Conservation (phyloP, 2,329 filamentous ascomycete genomes). For the Colletotrichum lindemuthianum region DNA sequence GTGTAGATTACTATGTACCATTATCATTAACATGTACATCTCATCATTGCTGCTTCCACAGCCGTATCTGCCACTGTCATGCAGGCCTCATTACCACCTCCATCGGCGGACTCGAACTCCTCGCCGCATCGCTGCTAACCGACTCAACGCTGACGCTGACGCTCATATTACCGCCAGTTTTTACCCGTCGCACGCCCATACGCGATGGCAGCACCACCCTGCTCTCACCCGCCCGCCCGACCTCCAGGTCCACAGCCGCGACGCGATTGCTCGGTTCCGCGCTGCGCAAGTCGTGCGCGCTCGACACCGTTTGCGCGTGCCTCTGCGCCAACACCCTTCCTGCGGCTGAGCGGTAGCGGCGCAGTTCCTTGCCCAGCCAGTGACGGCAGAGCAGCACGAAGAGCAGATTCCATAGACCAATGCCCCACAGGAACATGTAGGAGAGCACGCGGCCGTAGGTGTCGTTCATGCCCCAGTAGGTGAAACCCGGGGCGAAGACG, state of each 20-base stretch:
- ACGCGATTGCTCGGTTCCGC: not conserved
- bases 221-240: constrained; percentile 3
- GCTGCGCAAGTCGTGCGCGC: constrained; percentile 7
- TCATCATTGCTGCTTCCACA: too few species aligned
- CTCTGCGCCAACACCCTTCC: not conserved
- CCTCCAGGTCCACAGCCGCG: constrained; percentile 12
- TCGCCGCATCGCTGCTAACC: constrained; percentile 1
- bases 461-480: constrained; percentile 48
- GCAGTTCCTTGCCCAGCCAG: constrained; percentile 27
- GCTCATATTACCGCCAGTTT: constrained; percentile 8
- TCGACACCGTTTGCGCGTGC: not conserved
- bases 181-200: constrained; percentile 17
- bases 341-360: constrained; percentile 9
- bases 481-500: constrained; percentile 49
- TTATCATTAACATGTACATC: too few species aligned
- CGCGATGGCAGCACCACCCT: constrained; percentile 2
- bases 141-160: constrained; percentile 7
- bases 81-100: constrained; percentile 7
- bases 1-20: too few species aligned
- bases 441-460: constrained; percentile 44
- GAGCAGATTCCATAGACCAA: constrained; percentile 28
- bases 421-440: constrained; percentile 48
- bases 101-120: constrained; percentile 5
- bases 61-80: not conserved
- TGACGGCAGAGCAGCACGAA: constrained; percentile 24